Conservation (phyloP, 2,329 filamentous ascomycete species). For the Cercospora berteroae region DNA sequence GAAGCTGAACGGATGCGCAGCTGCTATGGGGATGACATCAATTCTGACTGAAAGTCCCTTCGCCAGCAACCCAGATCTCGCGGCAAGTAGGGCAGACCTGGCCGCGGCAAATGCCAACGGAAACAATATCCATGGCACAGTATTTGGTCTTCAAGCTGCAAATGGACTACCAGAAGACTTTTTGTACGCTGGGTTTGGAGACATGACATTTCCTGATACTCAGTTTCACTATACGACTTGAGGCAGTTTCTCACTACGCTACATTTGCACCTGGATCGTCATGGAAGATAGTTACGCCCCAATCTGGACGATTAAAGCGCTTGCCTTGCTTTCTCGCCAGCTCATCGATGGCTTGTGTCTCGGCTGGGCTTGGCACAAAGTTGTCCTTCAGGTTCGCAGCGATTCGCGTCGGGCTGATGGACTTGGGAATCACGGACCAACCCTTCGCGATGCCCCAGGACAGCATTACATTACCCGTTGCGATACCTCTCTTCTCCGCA, state of each 20-base stretch:
- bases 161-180: conserved; percentile 17
- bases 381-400: conserved; percentile 20
- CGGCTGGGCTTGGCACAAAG: conserved; percentile 14
- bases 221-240: conserved; percentile 6
- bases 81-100: neutral
- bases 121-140: neutral
- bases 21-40: conserved; percentile 14
- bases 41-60: conserved; percentile 25
- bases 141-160: conserved; percentile 8
- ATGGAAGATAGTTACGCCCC: conserved; percentile 48
- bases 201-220: conserved; percentile 14
- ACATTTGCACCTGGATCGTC: conserved; percentile 32
- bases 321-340: conserved; percentile 41
- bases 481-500: conserved; percentile 16
- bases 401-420: conserved; percentile 23
- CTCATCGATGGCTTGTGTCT: conserved; percentile 24
- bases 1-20: conserved; percentile 20
- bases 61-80: conserved; percentile 13
- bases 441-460: conserved; percentile 39
- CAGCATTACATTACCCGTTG: conserved; percentile 37
- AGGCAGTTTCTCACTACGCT: neutral
- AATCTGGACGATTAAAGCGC: conserved; percentile 48
- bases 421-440: conserved; percentile 41
- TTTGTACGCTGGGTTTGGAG: conserved; percentile 14
- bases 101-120: neutral